Percentiles rank a stretch among this genome's conserved stretches.
Evolutionary conservation across 139 green algal genomes (phyloP).

Genomic region (Chlorella sp.): DNA sequence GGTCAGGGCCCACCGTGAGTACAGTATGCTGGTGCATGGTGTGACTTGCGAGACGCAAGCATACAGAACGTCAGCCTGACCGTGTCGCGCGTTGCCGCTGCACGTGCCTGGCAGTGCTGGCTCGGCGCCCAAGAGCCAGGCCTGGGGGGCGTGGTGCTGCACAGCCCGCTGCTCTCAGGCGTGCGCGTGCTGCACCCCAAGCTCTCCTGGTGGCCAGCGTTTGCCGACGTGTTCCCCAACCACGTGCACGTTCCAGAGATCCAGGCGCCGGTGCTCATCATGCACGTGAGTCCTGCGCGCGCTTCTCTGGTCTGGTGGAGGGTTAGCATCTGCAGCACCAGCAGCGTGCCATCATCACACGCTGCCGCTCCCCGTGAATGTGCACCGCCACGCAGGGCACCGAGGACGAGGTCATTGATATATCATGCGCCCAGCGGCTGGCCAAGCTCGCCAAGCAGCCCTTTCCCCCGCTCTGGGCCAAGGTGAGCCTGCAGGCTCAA

Average conservation of each 20-base stretch:
- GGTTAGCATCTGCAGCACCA: no score
- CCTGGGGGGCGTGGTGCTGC: slow-evolving; percentile 78
- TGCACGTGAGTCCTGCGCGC: slow-evolving; percentile 55
- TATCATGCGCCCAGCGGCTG: slow-evolving; percentile 66
- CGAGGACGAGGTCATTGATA: slow-evolving; percentile 75
- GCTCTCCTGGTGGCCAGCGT: slow-evolving; percentile 63
- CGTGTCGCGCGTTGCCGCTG: not conserved
- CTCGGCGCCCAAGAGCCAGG: slow-evolving; percentile 41
- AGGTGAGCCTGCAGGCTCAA: no score
- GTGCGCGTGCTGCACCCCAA: slow-evolving; percentile 81
- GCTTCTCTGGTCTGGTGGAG: no score
- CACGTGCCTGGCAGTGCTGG: slow-evolving; percentile 20
- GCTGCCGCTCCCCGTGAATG: no score
- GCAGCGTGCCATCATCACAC: no score
- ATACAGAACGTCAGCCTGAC: not conserved
- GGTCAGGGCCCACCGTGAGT: slow-evolving; percentile 60
- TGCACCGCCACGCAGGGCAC: no score
- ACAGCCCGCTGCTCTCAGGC: slow-evolving; percentile 81
- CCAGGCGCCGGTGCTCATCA: slow-evolving; percentile 47
- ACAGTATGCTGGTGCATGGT: not conserved
- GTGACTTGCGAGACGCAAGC: not conserved
- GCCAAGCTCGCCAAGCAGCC: slow-evolving; percentile 46
- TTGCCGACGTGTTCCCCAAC: slow-evolving; percentile 81
- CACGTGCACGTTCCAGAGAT: slow-evolving; percentile 59
- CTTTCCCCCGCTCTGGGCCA: slow-evolving; percentile 59